Conservation (phyloP, 176 grass and related monocot species). For the Rhynchospora breviuscula region DNA sequence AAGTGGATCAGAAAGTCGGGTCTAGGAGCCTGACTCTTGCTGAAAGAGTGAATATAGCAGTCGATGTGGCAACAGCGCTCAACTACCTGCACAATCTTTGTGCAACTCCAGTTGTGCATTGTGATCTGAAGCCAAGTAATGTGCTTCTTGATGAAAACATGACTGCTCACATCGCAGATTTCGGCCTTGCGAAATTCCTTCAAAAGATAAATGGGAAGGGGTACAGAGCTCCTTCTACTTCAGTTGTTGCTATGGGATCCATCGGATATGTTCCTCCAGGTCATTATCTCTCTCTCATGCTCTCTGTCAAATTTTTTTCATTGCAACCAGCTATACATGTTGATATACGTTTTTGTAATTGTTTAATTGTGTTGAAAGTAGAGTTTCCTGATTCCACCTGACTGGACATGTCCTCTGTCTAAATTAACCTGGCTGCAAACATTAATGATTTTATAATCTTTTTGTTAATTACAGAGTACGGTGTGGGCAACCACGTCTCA, state of each 20-base stretch:
- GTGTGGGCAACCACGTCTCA: conserved; percentile 33
- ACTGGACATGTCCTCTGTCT: not conserved
- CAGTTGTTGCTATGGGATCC: conserved; percentile 23
- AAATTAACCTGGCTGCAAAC: not conserved
- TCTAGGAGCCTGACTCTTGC: conserved; percentile 17
- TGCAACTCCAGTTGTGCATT: conserved; percentile 39
- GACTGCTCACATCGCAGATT: conserved; percentile 32
- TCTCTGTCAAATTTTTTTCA: not conserved
- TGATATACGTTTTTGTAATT: not conserved
- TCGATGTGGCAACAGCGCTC: conserved; percentile 33
- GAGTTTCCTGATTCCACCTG: not conserved
- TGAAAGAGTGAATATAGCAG: conserved; percentile 36
- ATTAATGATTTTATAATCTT: not conserved
- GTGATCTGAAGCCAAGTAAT: conserved; percentile 53
- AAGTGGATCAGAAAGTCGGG: not conserved
- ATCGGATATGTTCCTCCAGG: conserved; percentile 43
- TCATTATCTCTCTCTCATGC: not conserved
- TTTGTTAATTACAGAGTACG: conserved; percentile 36
- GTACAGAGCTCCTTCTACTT: not conserved
- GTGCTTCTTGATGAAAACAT: conserved; percentile 42
- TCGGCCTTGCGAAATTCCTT: conserved; percentile 41
- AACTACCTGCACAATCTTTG: conserved; percentile 43
- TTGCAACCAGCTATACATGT: not conserved
- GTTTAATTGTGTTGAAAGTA: not conserved
- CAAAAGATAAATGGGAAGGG: not conserved